These are phyloP conservation scores for Favolaschia claudopus DNA, from an alignment of 768 basidiomycete genomes.

Conservation along the genomic window DNA sequence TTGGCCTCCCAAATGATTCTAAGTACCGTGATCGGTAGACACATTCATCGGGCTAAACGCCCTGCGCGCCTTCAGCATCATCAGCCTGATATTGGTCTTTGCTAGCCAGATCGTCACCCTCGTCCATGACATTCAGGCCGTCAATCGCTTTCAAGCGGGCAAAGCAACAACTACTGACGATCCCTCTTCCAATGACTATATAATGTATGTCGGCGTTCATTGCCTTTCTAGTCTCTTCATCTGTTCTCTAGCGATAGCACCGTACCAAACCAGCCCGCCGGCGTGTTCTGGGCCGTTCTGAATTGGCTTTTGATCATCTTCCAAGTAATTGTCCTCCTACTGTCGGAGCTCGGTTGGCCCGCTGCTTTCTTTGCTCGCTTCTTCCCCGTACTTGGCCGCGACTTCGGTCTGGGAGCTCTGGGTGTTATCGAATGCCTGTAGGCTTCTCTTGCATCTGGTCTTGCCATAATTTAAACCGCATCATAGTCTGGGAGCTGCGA, in stretches of 20 bases:
- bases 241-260: conserved; percentile 64
- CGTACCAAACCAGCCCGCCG: conserved; percentile 81
- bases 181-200: conserved; percentile 65
- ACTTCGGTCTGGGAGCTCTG: conserved; percentile 86
- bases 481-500: conserved; percentile 70
- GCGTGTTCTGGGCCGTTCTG: conserved; percentile 90
- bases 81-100: conserved; percentile 81
- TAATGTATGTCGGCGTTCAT: conserved; percentile 64
- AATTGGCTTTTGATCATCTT: conserved; percentile 89
- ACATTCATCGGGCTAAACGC: conserved; percentile 81
- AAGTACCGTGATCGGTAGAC: conserved; percentile 43
- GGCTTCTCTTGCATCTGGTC: no score
- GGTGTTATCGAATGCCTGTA: conserved; percentile 89
- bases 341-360: conserved; percentile 88
- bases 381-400: conserved; percentile 86
- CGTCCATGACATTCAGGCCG: conserved; percentile 76
- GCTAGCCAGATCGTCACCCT: conserved; percentile 79
- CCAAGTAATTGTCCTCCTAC: conserved; percentile 79
- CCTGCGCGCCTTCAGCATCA: conserved; percentile 80
- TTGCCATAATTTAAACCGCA: not conserved
- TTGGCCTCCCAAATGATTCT: not conserved
- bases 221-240: not conserved
- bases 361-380: conserved; percentile 79
- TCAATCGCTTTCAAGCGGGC: conserved; percentile 66
- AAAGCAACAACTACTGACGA: conserved; percentile 38